phyloP scores from a whole-genome alignment of 306 rosid genomes.

The Lathyrus sativus region DNA sequence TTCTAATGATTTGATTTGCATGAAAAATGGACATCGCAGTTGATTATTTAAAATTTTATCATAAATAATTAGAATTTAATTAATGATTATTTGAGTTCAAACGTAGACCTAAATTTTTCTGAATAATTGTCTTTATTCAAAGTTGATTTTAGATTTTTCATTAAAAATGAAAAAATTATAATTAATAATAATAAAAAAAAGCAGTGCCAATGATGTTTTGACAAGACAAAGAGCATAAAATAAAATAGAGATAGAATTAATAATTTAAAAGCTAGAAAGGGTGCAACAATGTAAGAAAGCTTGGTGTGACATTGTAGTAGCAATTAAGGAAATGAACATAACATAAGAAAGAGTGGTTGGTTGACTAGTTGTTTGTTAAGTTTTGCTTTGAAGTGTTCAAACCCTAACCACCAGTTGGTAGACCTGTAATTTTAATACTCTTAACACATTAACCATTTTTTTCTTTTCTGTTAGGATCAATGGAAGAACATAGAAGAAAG shows the following conservation, averaged over 20 bases:
- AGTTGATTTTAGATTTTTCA: no score
- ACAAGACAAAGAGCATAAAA: neutral
- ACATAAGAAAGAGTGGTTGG: conserved; percentile 35
- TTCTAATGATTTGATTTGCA: no score
- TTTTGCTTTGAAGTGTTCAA: conserved; percentile 72
- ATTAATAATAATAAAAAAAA: neutral
- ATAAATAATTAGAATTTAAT: no score
- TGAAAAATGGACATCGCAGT: no score
- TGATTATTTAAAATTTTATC: no score
- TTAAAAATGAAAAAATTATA: no score
- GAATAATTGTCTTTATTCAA: no score
- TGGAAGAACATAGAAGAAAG: neutral
- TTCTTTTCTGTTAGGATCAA: conserved; percentile 16
- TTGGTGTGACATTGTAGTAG: neutral
- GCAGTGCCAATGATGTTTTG: neutral
- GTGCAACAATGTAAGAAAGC: neutral
- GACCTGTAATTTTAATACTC: conserved; percentile 56
- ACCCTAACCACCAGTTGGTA: conserved; percentile 90
- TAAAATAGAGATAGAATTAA: neutral
- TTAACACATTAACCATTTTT: conserved; percentile 51
- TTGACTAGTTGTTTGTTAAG: conserved; percentile 43
- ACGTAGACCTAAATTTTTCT: no score
- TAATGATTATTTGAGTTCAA: no score
- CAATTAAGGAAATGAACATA: neutral
- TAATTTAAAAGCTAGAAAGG: neutral